Base-by-base conservation (phyloP, 75 land plant species). In the Gnetum montanum region DNA sequence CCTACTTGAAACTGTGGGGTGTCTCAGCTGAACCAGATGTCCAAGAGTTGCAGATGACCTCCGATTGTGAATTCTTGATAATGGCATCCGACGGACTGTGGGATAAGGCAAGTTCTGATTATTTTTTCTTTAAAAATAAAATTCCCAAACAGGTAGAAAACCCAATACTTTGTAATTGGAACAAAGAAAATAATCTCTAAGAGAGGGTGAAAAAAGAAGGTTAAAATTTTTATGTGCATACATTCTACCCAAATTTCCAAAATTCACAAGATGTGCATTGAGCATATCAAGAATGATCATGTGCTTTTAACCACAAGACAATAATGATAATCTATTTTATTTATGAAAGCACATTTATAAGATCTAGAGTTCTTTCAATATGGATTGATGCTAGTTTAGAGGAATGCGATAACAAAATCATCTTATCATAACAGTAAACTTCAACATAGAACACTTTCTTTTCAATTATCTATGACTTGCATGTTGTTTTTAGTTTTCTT, bases 21-120 rank as follows among this genome's bases (percentile, higher is more conserved):
- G 55, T 85, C 0, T 68, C 70, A 23, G 66, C 82, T 12, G 79
- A 82, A 44, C 90, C 90, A 12, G 86, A 78, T 13, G 67, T 54
- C 13, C 41, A 29, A 12, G 63, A 34, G 22, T 30, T 82, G 20
- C 54, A 23, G 1, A 44, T 85, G 11, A 68, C 69, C n/a, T 25
- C 70, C 1, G 87, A 82, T 24, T 71, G 68, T 44, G 79, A 82
- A 26, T 85, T 82, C 48, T 28, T 85, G 59, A 63, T 85, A 18
- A 19, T 85, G 52, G 90, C 90, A 12, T 82, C 86, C 31, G 90
- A 85, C 75, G 90, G 90, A 3, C 67, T 85, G 43, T 85, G 90
- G 90, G 82, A 85, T 43, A 69, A 75, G 81, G 88, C 79, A 57
- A 40, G 20, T 18, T 27, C n/a, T n/a, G n/a, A n/a, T n/a, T n/a